Evolutionary conservation across 257 asterid genomes (phyloP).

Genomic region (Plectranthus barbatus): DNA sequence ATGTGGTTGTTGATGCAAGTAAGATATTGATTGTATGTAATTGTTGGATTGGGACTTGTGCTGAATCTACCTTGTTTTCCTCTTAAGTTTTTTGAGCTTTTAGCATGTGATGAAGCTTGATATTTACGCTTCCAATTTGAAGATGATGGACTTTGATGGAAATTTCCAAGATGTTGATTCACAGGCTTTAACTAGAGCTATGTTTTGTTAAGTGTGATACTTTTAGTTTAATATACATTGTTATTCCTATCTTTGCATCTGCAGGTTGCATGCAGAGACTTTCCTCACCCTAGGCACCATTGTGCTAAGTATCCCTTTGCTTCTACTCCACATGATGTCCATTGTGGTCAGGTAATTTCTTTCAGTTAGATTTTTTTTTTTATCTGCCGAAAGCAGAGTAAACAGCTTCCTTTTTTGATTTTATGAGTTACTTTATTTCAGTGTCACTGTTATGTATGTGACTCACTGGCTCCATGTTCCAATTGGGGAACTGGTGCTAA

Average conservation of each 20-base stretch:
- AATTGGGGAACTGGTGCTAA: slow-evolving; percentile 54
- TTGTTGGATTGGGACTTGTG: too few relatives aligned
- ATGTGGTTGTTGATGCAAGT: not conserved
- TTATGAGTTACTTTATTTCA: slow-evolving; percentile 30
- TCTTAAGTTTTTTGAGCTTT: not conserved
- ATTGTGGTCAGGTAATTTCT: slow-evolving; percentile 58
- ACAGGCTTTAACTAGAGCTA: not conserved
- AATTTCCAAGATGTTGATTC: not conserved
- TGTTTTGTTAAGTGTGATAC: not conserved
- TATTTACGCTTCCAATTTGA: not conserved
- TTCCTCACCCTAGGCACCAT: slow-evolving; percentile 83
- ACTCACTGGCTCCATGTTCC: slow-evolving; percentile 78
- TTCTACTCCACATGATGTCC: slow-evolving; percentile 53
- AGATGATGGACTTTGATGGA: slow-evolving; percentile 6
- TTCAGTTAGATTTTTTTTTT: not conserved
- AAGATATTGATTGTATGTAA: not conserved
- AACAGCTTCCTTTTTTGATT: slow-evolving; percentile 6
- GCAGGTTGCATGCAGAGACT: slow-evolving; percentile 92
- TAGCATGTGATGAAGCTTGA: not conserved
- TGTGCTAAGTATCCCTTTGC: slow-evolving; percentile 60
- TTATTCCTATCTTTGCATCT: slow-evolving; percentile 13
- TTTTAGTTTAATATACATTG: slow-evolving; percentile 2
- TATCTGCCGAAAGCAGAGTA: not conserved
- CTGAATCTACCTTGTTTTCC: too few relatives aligned
- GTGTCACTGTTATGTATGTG: slow-evolving; percentile 98